phyloP scores from a whole-genome alignment of 129 eudicot species.

The Escallonia herrerae region DNA sequence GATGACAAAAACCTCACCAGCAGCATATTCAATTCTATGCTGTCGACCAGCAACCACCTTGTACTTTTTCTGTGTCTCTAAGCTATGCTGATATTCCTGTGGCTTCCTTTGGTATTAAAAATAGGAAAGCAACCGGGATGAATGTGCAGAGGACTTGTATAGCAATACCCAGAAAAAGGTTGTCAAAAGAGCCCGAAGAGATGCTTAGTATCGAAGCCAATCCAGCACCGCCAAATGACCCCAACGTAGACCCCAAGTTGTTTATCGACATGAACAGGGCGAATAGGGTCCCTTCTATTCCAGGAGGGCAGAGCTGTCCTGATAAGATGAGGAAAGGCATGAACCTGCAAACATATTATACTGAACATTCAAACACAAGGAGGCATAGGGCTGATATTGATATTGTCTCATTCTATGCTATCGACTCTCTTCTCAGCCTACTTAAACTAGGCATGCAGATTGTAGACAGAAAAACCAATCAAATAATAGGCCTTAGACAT shows the following conservation, averaged over 20 bases:
- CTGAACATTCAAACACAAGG: background rate
- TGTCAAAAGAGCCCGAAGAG: slow-evolving; percentile 82
- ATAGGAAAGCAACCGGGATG: slow-evolving; percentile 61
- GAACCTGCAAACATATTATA: slow-evolving; percentile 43
- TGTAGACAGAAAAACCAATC: background rate
- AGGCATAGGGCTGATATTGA: too few relatives aligned
- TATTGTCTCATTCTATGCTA: background rate
- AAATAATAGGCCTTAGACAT: background rate
- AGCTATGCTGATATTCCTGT: slow-evolving; percentile 77
- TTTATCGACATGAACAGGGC: slow-evolving; percentile 98
- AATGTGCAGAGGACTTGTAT: slow-evolving; percentile 76
- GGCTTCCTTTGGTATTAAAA: slow-evolving; percentile 93
- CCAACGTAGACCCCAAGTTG: slow-evolving; percentile 75
- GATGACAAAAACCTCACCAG: slow-evolving; percentile 1
- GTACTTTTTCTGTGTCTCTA: background rate
- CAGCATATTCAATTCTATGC: background rate
- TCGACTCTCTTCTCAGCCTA: background rate
- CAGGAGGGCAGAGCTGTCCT: slow-evolving; percentile 98
- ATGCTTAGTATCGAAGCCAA: slow-evolving; percentile 76
- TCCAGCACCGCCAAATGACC: slow-evolving; percentile 86
- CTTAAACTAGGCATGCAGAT: background rate
- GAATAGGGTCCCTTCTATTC: slow-evolving; percentile 93
- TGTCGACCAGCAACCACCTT: background rate
- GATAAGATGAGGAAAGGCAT: slow-evolving; percentile 96
- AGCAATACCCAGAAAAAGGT: slow-evolving; percentile 53